Percentiles rank a stretch among this genome's conserved stretches.
These are phyloP conservation scores for Posidonia oceanica DNA, from an alignment of 116 monocot species.

Conservation along the genomic window DNA sequence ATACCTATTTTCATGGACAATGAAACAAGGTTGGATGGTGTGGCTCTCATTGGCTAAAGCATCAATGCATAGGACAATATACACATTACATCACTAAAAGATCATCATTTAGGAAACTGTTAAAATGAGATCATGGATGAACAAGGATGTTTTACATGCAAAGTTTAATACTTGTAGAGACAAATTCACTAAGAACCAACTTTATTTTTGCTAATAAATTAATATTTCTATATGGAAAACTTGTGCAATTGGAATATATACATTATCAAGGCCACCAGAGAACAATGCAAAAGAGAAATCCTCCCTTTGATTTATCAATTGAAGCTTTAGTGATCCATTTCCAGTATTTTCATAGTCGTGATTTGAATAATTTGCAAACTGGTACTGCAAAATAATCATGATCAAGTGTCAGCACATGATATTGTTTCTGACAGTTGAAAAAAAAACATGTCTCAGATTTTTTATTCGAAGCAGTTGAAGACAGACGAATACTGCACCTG, in stretches of 20 bases:
- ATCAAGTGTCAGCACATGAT: neutral
- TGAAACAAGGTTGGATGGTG: too few relatives aligned
- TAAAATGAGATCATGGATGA: too few relatives aligned
- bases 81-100: too few relatives aligned
- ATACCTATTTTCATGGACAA: too few relatives aligned
- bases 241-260: slow-evolving; percentile 14
- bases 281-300: slow-evolving; percentile 91
- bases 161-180: too few relatives aligned
- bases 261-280: slow-evolving; percentile 60
- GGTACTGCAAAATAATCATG: slow-evolving; percentile 45
- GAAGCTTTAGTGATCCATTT: slow-evolving; percentile 63
- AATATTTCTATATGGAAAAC: too few relatives aligned
- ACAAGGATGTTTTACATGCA: too few relatives aligned
- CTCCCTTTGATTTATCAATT: slow-evolving; percentile 85
- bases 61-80: too few relatives aligned
- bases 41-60: too few relatives aligned
- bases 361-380: slow-evolving; percentile 69
- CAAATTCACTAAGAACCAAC: too few relatives aligned
- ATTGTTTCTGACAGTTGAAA: neutral
- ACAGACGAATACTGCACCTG: neutral
- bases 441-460: neutral
- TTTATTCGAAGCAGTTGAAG: neutral
- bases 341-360: slow-evolving; percentile 39
- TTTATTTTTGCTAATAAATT: too few relatives aligned
- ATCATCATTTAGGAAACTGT: too few relatives aligned